A percentile compares a stretch with the other conserved stretches of the same genome.
phyloP scores from a whole-genome alignment of 2,329 filamentous ascomycete genomes.

The Clonostachys byssicola region DNA sequence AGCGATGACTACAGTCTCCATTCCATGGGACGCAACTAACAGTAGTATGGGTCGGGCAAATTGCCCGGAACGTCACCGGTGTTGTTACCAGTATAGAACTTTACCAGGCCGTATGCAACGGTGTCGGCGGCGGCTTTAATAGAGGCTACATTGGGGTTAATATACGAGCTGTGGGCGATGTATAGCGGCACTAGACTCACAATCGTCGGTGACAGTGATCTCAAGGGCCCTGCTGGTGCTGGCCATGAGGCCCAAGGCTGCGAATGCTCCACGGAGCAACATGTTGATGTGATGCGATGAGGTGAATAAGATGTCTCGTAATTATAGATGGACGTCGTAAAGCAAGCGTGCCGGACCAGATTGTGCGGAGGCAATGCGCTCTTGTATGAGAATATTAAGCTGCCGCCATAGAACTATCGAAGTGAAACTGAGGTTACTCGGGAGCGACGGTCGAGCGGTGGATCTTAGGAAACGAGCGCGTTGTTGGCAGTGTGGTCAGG shows the following conservation, averaged over 20 bases:
- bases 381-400: too few relatives aligned
- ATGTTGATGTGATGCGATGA: not conserved
- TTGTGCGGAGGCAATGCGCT: too few relatives aligned
- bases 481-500: too few relatives aligned
- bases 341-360: too few relatives aligned
- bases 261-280: slow-evolving; percentile 2
- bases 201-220: slow-evolving; percentile 22
- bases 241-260: slow-evolving; percentile 7
- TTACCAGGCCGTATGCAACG: slow-evolving; percentile 41
- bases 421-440: too few relatives aligned
- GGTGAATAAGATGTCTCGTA: too few relatives aligned
- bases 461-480: too few relatives aligned
- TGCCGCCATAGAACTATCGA: too few relatives aligned
- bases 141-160: slow-evolving; percentile 29
- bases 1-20: not conserved
- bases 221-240: slow-evolving; percentile 14
- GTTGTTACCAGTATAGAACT: slow-evolving; percentile 52
- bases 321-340: too few relatives aligned
- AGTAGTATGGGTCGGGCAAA: slow-evolving; percentile 60
- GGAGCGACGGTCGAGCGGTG: too few relatives aligned
- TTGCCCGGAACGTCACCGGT: slow-evolving; percentile 55
- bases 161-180: not conserved
- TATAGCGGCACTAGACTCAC: slow-evolving; percentile 11
- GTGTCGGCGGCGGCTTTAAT: slow-evolving; percentile 42
- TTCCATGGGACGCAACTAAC: slow-evolving; percentile 29